These are phyloP conservation scores for Corniculantispora saksenae DNA, from an alignment of 2,329 filamentous ascomycete species.

Conservation along the genomic window DNA sequence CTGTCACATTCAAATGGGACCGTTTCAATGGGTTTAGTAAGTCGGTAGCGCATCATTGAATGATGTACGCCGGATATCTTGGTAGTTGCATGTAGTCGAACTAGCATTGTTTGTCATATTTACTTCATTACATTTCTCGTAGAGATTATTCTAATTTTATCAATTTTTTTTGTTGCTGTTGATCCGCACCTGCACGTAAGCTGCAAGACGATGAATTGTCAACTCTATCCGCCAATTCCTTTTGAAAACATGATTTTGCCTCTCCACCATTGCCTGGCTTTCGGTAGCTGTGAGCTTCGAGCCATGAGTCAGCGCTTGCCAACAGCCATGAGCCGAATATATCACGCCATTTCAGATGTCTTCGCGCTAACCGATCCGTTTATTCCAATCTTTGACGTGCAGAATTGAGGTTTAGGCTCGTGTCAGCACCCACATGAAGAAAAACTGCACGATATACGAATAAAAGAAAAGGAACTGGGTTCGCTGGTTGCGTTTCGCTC, in stretches of 20 bases:
- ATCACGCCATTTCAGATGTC: too few species aligned
- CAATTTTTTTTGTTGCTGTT: background rate
- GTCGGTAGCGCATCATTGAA: too few species aligned
- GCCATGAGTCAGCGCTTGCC: background rate
- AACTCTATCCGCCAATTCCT: background rate
- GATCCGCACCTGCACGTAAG: background rate
- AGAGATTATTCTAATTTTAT: constrained; percentile 9
- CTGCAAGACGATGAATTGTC: background rate
- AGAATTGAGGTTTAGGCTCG: constrained; percentile 36
- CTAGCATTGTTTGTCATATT: background rate
- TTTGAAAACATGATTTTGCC: background rate
- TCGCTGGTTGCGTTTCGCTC: constrained; percentile 81
- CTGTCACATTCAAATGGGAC: too few species aligned
- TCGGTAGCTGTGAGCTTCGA: background rate
- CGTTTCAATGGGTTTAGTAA: too few species aligned
- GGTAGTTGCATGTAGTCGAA: too few species aligned
- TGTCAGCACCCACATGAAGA: constrained; percentile 84
- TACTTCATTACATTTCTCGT: constrained; percentile 17
- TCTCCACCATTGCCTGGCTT: background rate
- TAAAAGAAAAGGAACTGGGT: constrained; percentile 94
- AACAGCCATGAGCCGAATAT: too few species aligned
- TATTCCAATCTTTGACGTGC: too few species aligned
- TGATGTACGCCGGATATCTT: too few species aligned
- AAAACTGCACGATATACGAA: constrained; percentile 88
- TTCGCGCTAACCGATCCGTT: too few species aligned